Base-by-base conservation (phyloP, 352 stramenopile genomes). In the Globisporangium uncinulatum region DNA sequence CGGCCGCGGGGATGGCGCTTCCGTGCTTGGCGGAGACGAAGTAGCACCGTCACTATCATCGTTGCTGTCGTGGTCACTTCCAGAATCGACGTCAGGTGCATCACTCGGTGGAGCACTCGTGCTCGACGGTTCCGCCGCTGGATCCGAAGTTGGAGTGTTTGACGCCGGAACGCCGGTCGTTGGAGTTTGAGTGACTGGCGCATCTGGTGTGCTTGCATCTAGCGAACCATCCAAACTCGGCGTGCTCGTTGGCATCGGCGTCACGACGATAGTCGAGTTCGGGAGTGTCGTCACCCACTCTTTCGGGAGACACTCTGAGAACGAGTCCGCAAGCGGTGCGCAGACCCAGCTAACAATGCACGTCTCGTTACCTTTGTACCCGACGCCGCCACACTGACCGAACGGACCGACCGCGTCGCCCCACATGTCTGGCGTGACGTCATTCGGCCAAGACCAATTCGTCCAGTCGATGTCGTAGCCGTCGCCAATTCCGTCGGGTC, bases 401-500 rank as follows among this genome's bases (percentile, higher is more conserved):
- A 62, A 62, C 2, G 57, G 57, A 34, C 57, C 57, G 14, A 62
- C 51, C 1, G 57, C 50, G n/a, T 62, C 42, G 6, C 50, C 39
- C 57, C 57, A 62, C 17, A 57, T 19, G 39, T 62, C 31, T 8
- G 41, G 49, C 7, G 39, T 48, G 21, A 62, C 41, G 49, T 62
- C 57, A 19, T 57, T 51, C 17, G 57, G 41, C 55, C 55, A 61
- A 13, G 36, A 39, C 45, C 45, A 61, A 17, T 54, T 54, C 17
- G 34, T 43, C 55, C 55, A 61, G 45, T 61, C 55, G 21, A 54
- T 57, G 52, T 50, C 52, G 15, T 24, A 52, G 43, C 54, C 46
- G 24, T 62, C 50, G 44, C 63, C 51, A 14, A 62, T 43, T 15
- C 63, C 63, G 21, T 54, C 45, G 24, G 60, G 54, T 45, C 53